Evolutionary conservation across 2,329 filamentous ascomycete species (phyloP).

Genomic region (Macrophomina tecta): DNA sequence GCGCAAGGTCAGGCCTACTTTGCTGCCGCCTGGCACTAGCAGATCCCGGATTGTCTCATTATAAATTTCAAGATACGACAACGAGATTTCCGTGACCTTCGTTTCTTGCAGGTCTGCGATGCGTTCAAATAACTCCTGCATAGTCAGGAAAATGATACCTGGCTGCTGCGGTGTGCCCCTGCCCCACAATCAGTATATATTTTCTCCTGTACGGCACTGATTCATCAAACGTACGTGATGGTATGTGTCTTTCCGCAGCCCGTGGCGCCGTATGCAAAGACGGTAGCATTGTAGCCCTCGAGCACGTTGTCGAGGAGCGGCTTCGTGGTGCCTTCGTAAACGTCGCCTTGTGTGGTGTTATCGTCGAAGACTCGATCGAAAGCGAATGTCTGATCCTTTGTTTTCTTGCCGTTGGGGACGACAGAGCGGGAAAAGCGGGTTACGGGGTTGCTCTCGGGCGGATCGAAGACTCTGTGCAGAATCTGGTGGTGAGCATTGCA

Average conservation of each 20-base stretch:
- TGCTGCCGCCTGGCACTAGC: conserved; percentile 82
- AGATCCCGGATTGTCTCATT: conserved; percentile 98
- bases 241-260: conserved; percentile 99
- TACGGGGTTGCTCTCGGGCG: conserved; percentile 91
- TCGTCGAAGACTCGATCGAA: conserved; percentile 98
- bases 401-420: conserved; percentile 79
- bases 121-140: conserved; percentile 98
- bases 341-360: conserved; percentile 86
- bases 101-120: conserved; percentile 85
- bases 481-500: conserved; percentile 48
- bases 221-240: conserved; percentile 61
- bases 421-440: conserved; percentile 85
- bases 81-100: conserved; percentile 85
- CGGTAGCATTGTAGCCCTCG: conserved; percentile 97
- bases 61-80: conserved; percentile 98
- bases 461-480: conserved; percentile 79
- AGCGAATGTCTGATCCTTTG: conserved; percentile 96
- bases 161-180: conserved; percentile 85
- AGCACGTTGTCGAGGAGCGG: conserved; percentile 91
- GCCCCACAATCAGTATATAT: conserved; percentile 51
- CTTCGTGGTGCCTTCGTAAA: conserved; percentile 93
- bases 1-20: conserved; percentile 84
- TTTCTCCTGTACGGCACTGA: conserved; percentile 78
- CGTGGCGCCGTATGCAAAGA: conserved; percentile 97
- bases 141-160: conserved; percentile 97